phyloP scores from a whole-genome alignment of 345 rosid species.

The Arabidopsis suecica region DNA sequence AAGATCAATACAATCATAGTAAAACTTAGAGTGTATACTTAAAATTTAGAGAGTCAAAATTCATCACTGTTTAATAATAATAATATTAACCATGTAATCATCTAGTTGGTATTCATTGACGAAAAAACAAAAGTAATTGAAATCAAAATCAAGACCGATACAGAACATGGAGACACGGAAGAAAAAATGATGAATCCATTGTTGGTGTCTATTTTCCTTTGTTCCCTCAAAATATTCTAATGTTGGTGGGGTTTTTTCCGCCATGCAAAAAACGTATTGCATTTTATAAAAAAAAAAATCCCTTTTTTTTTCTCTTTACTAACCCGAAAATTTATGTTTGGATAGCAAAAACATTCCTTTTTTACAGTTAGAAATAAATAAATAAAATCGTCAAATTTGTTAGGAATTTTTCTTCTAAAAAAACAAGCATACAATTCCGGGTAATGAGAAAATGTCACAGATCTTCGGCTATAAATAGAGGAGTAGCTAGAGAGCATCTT shows the following conservation, averaged over 20 bases:
- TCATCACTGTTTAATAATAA: too few relatives aligned
- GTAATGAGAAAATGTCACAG: slow-evolving; percentile 15
- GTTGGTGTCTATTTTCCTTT: neutral
- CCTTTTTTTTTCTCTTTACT: neutral
- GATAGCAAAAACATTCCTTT: slow-evolving; percentile 12
- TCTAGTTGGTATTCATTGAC: neutral
- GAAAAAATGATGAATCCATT: neutral
- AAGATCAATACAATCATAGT: too few relatives aligned
- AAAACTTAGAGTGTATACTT: too few relatives aligned
- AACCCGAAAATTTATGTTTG: neutral
- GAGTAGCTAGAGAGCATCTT: slow-evolving; percentile 20
- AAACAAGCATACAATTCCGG: slow-evolving; percentile 22
- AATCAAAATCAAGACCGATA: neutral
- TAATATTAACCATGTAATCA: neutral
- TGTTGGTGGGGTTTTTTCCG: neutral
- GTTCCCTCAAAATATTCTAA: neutral
- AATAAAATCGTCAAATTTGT: slow-evolving; percentile 2
- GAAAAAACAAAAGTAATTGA: neutral
- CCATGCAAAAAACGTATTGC: too few relatives aligned
- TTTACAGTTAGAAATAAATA: neutral
- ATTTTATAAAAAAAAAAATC: too few relatives aligned
- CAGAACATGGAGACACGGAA: neutral
- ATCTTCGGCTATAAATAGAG: slow-evolving; percentile 29
- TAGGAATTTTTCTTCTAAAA: neutral
- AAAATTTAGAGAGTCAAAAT: too few relatives aligned